phyloP scores from a whole-genome alignment of 805 yeast genomes.

The Metschnikowia lunata region DNA sequence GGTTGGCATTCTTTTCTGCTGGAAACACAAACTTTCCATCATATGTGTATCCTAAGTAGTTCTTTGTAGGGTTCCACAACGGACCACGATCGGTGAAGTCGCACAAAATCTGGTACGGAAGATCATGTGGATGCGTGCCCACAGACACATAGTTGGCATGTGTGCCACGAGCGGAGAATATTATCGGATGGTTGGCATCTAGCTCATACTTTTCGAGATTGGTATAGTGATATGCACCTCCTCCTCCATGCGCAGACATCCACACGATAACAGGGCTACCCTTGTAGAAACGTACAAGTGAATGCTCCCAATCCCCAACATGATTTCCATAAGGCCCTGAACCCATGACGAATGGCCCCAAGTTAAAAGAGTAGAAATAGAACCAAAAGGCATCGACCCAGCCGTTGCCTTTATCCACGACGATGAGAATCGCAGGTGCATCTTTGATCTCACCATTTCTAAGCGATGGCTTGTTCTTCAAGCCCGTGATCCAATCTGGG shows the following conservation, averaged over 20 bases:
- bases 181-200: conserved; percentile 54
- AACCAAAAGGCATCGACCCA: conserved; percentile 97
- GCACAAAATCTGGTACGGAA: conserved; percentile 84
- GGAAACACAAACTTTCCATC: conserved; percentile 54
- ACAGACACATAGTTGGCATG: conserved; percentile 96
- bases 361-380: conserved; percentile 87
- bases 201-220: conserved; percentile 62
- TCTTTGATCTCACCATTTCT: conserved; percentile 64
- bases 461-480: conserved; percentile 59
- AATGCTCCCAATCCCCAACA: conserved; percentile 98
- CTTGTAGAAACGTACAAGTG: conserved; percentile 74
- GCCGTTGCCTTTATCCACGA: conserved; percentile 90
- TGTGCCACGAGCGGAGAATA: conserved; percentile 91
- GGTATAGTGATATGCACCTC: conserved; percentile 79
- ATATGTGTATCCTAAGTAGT: conserved; percentile 76
- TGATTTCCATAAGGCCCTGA: conserved; percentile 96
- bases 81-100: conserved; percentile 96
- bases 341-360: conserved; percentile 98
- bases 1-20: conserved; percentile 35
- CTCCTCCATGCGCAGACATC: conserved; percentile 99
- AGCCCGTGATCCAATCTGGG: conserved; percentile 87
- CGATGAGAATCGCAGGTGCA: conserved; percentile 79
- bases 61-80: conserved; percentile 87
- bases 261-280: conserved; percentile 81
- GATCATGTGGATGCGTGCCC: conserved; percentile 93